A percentile compares a stretch with the other conserved stretches of the same genome.
Conservation (phyloP, 495 filamentous ascomycete genomes). For the Hyaloscypha bicolor region DNA sequence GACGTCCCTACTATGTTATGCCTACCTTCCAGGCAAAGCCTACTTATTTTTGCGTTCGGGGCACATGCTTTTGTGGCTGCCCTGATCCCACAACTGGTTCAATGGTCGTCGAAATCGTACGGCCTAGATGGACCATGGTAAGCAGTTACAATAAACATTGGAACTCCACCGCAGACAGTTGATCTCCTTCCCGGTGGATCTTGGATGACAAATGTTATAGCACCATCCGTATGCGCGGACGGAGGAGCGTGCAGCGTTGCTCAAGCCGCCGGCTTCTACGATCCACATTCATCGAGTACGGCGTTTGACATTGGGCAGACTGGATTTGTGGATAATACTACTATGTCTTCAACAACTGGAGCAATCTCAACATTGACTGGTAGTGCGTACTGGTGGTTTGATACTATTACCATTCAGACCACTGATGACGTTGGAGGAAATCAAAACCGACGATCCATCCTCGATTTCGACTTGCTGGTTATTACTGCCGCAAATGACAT, state of each 20-base stretch:
- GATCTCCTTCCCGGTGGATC: conserved; percentile 24
- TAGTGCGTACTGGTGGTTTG: conserved; percentile 16
- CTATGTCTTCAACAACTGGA: not conserved
- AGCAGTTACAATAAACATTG: conserved; percentile 29
- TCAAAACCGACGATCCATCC: too few species aligned
- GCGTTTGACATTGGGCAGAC: not conserved
- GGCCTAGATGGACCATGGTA: conserved; percentile 43
- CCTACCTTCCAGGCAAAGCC: too few species aligned
- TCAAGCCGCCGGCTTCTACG: conserved; percentile 16
- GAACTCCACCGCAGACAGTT: conserved; percentile 17
- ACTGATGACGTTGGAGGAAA: not conserved
- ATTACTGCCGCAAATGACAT: conserved; percentile 18
- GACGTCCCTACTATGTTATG: too few species aligned
- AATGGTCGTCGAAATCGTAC: conserved; percentile 26
- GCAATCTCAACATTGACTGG: conserved; percentile 1
- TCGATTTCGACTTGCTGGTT: conserved; percentile 19
- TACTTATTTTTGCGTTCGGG: too few species aligned
- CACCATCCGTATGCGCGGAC: conserved; percentile 13
- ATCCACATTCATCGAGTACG: not conserved
- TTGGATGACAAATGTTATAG: conserved; percentile 13
- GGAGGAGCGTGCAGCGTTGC: not conserved
- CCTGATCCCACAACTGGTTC: not conserved
- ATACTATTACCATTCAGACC: not conserved
- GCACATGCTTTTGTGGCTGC: not conserved
- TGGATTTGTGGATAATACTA: not conserved